Conservation (phyloP, 2,329 filamentous ascomycete species). For the Paecilomyces fulvus region DNA sequence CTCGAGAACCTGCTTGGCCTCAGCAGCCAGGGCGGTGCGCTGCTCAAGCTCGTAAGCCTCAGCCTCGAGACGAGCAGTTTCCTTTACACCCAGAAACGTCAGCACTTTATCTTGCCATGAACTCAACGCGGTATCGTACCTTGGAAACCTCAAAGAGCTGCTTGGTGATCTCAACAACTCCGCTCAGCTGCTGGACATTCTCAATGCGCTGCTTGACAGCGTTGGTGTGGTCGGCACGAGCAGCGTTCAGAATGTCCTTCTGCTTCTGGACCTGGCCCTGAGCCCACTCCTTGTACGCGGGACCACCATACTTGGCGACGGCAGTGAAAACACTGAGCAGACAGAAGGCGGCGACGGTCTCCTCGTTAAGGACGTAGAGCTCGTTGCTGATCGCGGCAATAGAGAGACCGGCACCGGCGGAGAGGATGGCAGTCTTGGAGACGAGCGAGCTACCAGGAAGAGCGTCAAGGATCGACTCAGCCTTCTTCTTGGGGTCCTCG, state of each 20-base stretch:
- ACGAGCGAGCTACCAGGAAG: conserved; percentile 86
- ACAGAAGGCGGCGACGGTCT: conserved; percentile 88
- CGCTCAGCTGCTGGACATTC: conserved; percentile 87
- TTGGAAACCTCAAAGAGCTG: conserved; percentile 95
- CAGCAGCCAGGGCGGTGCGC: conserved; percentile 78
- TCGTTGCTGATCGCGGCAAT: conserved; percentile 98
- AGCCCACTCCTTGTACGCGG: conserved; percentile 87
- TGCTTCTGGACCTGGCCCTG: conserved; percentile 83
- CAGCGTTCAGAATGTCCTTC: conserved; percentile 88
- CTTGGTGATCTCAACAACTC: conserved; percentile 96
- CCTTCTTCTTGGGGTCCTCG: conserved; percentile 93
- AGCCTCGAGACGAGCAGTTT: conserved; percentile 93
- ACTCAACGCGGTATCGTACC: conserved; percentile 47
- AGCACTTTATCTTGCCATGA: conserved; percentile 1
- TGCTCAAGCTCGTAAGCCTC: conserved; percentile 97
- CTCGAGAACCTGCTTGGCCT: conserved; percentile 93
- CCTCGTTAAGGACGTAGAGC: conserved; percentile 99
- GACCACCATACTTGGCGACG: conserved; percentile 87
- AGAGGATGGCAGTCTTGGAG: conserved; percentile 96
- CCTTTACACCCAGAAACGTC: conserved; percentile 44
- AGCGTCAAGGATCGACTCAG: conserved; percentile 86
- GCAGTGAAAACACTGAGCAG: conserved; percentile 87
- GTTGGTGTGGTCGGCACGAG: conserved; percentile 86
- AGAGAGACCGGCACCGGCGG: conserved; percentile 79
- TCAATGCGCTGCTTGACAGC: conserved; percentile 92